Conservation (phyloP, 306 rosid genomes). For the Cicer pinnatifidum region DNA sequence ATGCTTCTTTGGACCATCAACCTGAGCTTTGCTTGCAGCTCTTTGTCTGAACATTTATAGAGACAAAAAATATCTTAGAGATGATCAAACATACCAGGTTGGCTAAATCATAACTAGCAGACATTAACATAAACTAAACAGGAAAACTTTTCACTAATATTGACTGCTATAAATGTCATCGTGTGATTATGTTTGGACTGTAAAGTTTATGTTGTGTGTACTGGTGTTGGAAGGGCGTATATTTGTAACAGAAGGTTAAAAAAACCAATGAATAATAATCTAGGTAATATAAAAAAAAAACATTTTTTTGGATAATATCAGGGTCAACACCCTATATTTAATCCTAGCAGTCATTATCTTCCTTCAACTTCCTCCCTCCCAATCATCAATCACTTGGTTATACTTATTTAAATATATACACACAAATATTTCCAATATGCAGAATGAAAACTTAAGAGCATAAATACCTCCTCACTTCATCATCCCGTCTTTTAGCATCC, state of each 20-base stretch:
- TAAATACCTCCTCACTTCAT: conserved; percentile 76
- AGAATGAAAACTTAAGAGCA: conserved; percentile 43
- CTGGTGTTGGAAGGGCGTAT: background rate
- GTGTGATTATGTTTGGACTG: background rate
- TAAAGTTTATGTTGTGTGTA: background rate
- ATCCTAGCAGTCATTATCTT: background rate
- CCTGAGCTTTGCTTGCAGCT: conserved; percentile 76
- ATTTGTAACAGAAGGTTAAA: conserved; percentile 2
- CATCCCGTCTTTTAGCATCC: conserved; percentile 86
- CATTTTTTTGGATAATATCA: background rate
- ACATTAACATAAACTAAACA: conserved; percentile 20
- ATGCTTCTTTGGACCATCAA: conserved; percentile 69
- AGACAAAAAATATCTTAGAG: conserved; percentile 34
- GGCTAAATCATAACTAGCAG: conserved; percentile 30
- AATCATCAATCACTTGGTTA: background rate
- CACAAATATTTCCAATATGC: conserved; percentile 7
- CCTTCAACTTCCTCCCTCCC: background rate
- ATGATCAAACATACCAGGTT: conserved; percentile 30
- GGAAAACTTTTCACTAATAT: background rate
- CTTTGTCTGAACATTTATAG: conserved; percentile 60
- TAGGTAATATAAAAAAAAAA: background rate
- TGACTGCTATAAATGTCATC: conserved; percentile 15
- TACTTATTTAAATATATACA: background rate
- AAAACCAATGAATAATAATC: conserved; percentile 31
- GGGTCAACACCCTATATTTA: conserved; percentile 1